Percentiles rank a stretch among this genome's conserved stretches.
Conservation (phyloP, 148 eudicot species). For the Cornus kousa region DNA sequence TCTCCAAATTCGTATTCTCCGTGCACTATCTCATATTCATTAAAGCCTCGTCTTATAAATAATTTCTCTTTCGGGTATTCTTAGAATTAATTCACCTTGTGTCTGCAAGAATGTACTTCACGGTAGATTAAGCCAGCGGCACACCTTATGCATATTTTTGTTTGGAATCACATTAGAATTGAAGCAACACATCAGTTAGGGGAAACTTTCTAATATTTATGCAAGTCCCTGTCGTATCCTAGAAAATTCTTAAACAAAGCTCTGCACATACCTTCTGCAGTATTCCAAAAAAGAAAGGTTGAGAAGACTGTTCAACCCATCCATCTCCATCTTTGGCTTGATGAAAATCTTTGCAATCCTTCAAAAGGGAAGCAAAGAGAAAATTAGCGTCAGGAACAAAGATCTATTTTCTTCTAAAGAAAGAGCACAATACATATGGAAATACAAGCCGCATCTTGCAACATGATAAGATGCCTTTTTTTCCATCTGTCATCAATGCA, state of each 20-base stretch:
- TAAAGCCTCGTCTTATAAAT: too few relatives aligned
- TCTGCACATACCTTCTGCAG: conserved; percentile 65
- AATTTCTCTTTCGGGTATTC: too few relatives aligned
- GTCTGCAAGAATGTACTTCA: too few relatives aligned
- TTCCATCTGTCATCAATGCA: not conserved
- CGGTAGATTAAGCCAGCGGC: too few relatives aligned
- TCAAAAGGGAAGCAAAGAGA: conserved; percentile 19
- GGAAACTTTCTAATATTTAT: too few relatives aligned
- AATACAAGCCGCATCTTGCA: not conserved
- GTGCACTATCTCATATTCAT: too few relatives aligned
- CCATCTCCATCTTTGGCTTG: conserved; percentile 99
- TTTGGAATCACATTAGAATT: too few relatives aligned
- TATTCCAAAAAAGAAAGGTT: conserved; percentile 79
- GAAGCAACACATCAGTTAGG: too few relatives aligned
- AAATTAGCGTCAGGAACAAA: not conserved
- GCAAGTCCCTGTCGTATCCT: not conserved
- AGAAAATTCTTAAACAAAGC: not conserved
- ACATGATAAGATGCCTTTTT: not conserved
- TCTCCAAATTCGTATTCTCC: too few relatives aligned
- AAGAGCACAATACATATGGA: not conserved
- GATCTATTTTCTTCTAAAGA: not conserved
- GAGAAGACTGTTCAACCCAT: conserved; percentile 96
- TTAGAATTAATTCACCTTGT: too few relatives aligned
- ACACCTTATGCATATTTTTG: too few relatives aligned
- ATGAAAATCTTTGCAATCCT: conserved; percentile 97